Evolutionary conservation across 352 stramenopile species (phyloP).

Genomic region (Phytophthora tentaculata): DNA sequence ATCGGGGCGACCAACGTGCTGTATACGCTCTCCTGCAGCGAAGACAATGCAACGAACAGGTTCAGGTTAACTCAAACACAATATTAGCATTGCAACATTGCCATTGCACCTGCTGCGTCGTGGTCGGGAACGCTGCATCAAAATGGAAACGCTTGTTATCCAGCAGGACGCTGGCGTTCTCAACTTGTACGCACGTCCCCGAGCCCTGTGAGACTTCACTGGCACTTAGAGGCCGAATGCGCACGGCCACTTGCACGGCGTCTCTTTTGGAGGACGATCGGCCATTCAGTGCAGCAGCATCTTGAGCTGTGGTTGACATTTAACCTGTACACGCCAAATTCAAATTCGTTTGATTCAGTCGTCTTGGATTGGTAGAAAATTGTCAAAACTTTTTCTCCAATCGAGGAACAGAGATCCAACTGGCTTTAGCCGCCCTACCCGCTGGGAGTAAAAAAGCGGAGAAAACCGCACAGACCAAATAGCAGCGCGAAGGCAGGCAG

Average conservation of each 20-base stretch:
- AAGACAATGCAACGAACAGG: slow-evolving; percentile 1
- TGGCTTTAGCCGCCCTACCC: slow-evolving; percentile 42
- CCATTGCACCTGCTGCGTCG: slow-evolving; percentile 28
- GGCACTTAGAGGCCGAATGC: slow-evolving; percentile 41
- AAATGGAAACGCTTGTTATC: slow-evolving; percentile 72
- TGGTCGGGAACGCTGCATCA: slow-evolving; percentile 72
- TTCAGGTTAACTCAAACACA: not conserved
- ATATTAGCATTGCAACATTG: not conserved
- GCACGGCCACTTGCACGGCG: slow-evolving; percentile 41
- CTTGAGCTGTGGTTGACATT: no score
- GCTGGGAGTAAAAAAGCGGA: slow-evolving; percentile 24
- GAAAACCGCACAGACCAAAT: slow-evolving; percentile 38
- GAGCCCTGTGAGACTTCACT: slow-evolving; percentile 37
- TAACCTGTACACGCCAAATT: no score
- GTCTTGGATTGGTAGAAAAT: slow-evolving; percentile 30
- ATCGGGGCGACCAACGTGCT: slow-evolving; percentile 60
- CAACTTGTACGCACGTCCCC: slow-evolving; percentile 35
- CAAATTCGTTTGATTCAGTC: no score
- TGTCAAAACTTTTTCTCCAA: slow-evolving; percentile 20
- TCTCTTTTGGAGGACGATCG: not conserved
- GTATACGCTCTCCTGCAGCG: slow-evolving; percentile 58
- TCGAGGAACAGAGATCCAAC: slow-evolving; percentile 36
- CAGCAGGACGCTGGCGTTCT: slow-evolving; percentile 33
- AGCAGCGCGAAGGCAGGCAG: slow-evolving; percentile 9
- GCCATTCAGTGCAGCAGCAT: not conserved